Evolutionary conservation across 805 yeast species (phyloP), one percentile per base, ranked within the genome.

Genomic region (Cyberlindnera euphorbiiphila): DNA sequence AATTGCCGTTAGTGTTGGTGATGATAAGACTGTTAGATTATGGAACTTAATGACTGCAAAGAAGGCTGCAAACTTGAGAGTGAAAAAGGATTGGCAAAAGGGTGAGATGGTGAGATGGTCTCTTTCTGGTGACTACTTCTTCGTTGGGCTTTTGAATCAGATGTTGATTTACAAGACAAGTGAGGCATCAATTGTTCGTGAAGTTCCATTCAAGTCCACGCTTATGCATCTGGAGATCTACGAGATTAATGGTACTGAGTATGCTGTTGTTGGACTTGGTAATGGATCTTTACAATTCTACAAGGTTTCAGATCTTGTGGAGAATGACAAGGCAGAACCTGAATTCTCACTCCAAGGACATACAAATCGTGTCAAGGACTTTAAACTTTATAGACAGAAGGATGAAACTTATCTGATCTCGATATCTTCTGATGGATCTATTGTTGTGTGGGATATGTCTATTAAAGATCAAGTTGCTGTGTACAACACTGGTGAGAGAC

Each of bases 11-110:
- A 82, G 94, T 43, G 95, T 88, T 5, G 85, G 94, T 41, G 79
- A 74, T 20, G 98, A 93, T 60, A 75, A 76, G 45, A 83, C 95
- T 6, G 71, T 93, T 25, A 71, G 91, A 54, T 69, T 93, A 41
- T 93, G 98, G 98, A 93, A 93, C 57, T 68, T 93, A 48, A 91
- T 93, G 98, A 91, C 97, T 1, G 93, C 87, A 11, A 85, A 85
- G 58, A 89, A 88, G 61, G 98, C 98, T 14, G 89, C 95, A 2
- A 69, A 75, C 9, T 65, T 89, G 61, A 88, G 84, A 54, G 64
- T 85, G 42, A 81, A 73, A 56, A 76, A 70, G 43, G 85, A 81
- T 54, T 78, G 81, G 47, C 85, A 82, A 60, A 63, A 69, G 39
- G 83, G 81, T 30, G 80, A 78, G 43, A 67, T 65, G 53, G 84